A percentile compares a stretch with the other conserved stretches of the same genome.
phyloP scores from a whole-genome alignment of 2,329 filamentous ascomycete species.

The Triangularia setosa region DNA sequence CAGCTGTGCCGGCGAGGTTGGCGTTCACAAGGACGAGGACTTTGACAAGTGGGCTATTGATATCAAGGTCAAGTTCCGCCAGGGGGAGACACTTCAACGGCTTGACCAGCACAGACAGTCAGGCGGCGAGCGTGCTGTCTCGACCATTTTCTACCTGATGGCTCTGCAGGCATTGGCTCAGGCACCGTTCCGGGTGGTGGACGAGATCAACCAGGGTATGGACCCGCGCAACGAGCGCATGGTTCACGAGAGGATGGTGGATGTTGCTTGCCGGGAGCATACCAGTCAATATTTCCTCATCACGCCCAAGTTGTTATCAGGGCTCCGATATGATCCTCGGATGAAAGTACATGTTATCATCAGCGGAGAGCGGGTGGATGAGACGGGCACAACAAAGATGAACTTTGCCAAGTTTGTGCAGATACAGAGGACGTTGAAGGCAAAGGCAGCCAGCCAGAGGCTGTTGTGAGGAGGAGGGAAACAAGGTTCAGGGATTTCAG shows the following conservation, averaged over 20 bases:
- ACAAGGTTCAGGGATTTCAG: not conserved
- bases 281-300: slow-evolving; percentile 92
- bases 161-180: slow-evolving; percentile 89
- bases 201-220: slow-evolving; percentile 99
- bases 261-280: slow-evolving; percentile 85
- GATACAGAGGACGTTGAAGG: slow-evolving; percentile 21
- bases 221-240: slow-evolving; percentile 97
- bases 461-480: not conserved
- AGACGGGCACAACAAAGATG: slow-evolving; percentile 24
- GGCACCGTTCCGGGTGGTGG: slow-evolving; percentile 94
- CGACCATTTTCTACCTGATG: slow-evolving; percentile 99
- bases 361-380: slow-evolving; percentile 69
- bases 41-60: slow-evolving; percentile 93
- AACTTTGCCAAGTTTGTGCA: slow-evolving; percentile 25
- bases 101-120: slow-evolving; percentile 92
- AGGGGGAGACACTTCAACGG: slow-evolving; percentile 75
- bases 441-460: not conserved
- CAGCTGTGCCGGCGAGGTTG: slow-evolving; percentile 87
- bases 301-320: slow-evolving; percentile 88
- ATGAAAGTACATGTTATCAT: slow-evolving; percentile 96
- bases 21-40: slow-evolving; percentile 82
- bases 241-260: slow-evolving; percentile 96
- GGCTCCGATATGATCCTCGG: slow-evolving; percentile 77
- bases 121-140: slow-evolving; percentile 91
- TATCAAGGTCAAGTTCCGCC: slow-evolving; percentile 89